A percentile compares a stretch with the other conserved stretches of the same genome.
phyloP scores from a whole-genome alignment of 805 yeast species.

The Wickerhamiella parazyma region DNA sequence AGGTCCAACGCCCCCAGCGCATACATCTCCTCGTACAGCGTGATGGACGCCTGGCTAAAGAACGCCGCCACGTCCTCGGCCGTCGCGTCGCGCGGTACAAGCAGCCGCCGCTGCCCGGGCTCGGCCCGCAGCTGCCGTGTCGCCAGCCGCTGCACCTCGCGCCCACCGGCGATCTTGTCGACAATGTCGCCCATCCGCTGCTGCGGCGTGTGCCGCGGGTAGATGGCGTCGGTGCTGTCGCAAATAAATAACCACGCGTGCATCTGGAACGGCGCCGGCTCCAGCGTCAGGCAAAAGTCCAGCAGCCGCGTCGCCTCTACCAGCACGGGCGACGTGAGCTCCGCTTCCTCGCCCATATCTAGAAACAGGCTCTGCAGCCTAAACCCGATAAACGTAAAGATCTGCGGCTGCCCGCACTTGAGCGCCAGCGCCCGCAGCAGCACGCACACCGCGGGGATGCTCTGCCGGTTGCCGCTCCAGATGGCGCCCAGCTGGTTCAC shows the following conservation, averaged over 20 bases:
- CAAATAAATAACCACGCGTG: conserved; percentile 78
- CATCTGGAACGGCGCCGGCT: conserved; percentile 62
- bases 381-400: conserved; percentile 57
- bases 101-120: conserved; percentile 24
- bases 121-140: not conserved
- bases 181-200: conserved; percentile 28
- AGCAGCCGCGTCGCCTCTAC: conserved; percentile 53
- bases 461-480: conserved; percentile 32
- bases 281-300: conserved; percentile 55
- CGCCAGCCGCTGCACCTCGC: conserved; percentile 24
- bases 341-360: conserved; percentile 21
- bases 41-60: conserved; percentile 50
- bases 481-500: conserved; percentile 17
- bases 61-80: conserved; percentile 39
- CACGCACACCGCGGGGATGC: conserved; percentile 33
- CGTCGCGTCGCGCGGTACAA: conserved; percentile 15
- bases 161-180: conserved; percentile 32
- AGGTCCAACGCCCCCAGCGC: conserved; percentile 26
- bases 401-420: conserved; percentile 48
- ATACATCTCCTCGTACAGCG: conserved; percentile 53
- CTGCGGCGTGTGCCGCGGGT: conserved; percentile 18
- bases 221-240: conserved; percentile 48
- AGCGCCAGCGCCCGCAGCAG: conserved; percentile 54
- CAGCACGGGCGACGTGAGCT: conserved; percentile 7
- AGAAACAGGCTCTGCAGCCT: conserved; percentile 43